Base-by-base conservation (phyloP, 169 alveolate genomes). In the Sarcocystis neurona region DNA sequence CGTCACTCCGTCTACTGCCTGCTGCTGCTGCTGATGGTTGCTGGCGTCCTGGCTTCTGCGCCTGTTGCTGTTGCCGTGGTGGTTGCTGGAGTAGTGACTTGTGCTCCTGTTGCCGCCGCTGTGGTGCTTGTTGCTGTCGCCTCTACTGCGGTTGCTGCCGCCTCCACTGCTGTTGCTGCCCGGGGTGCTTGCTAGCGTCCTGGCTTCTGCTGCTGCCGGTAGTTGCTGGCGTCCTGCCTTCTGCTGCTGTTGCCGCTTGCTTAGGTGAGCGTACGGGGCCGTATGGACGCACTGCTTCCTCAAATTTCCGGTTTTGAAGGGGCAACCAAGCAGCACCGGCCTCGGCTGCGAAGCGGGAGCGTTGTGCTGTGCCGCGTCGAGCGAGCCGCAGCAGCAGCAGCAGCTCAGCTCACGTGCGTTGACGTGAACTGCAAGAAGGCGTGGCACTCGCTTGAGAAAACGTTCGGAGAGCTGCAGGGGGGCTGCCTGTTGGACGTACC, bases 401-500 rank as follows among this genome's bases (percentile, higher is more conserved):
- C 86, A 30, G 90, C 90, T 5, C 86, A 86, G n/a, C 78, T 86
- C 3, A 86, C 86, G 47, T 86, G 90, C 79, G 53, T 82, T 66
- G 78, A 58, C 86, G 60, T 79, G 86, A 86, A 53, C 90, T 86
- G 90, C 86, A 86, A 84, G 85, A 86, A 86, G 58, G 75, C 90
- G 53, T 86, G 90, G 90, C 72, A 85, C 48, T 70, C 85, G 79
- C 48, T n/a, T 12, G 90, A 86, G 66, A 86, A 86, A 53, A 53
- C 74, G 3, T 66, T 86, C 34, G 90, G 90, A 34, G 90, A 86
- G 47, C 85, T 86, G 4, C 46, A 74, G 46, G 90, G 79, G 18
- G 90, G 90, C 32, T n/a, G 50, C 48, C 53, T 86, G 10, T 27
- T 86, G 34, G 90, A 86, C 53, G 86, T 86, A 1, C 86, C 90